A percentile compares a stretch with the other conserved stretches of the same genome.
Conservation (phyloP, 2,329 filamentous ascomycete genomes). For the Teratosphaeriaceae sp. region DNA sequence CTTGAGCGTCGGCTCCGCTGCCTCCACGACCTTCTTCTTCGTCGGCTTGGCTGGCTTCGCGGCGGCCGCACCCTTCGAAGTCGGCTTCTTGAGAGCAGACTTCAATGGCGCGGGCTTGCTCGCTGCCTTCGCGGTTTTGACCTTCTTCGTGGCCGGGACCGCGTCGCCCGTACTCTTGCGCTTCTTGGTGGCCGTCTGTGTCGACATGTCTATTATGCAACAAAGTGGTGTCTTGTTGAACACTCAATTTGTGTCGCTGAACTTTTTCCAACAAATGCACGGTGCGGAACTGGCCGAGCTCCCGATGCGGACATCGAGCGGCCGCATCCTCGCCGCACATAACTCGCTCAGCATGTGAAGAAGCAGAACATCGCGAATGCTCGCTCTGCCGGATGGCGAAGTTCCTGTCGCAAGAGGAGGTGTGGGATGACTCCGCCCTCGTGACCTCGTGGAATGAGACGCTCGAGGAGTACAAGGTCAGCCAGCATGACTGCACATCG, state of each 20-base stretch:
- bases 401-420: constrained; percentile 55
- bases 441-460: constrained; percentile 80
- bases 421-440: constrained; percentile 81
- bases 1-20: constrained; percentile 12
- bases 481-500: constrained; percentile 9
- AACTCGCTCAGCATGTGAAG: too few species aligned
- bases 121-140: constrained; percentile 25
- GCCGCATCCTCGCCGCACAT: too few species aligned
- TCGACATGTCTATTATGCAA: constrained; percentile 19
- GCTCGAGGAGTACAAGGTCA: constrained; percentile 76
- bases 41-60: constrained; percentile 6
- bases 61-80: constrained; percentile 5
- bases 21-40: constrained; percentile 9
- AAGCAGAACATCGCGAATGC: too few species aligned
- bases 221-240: not conserved
- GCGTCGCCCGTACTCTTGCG: constrained; percentile 30
- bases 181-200: constrained; percentile 27
- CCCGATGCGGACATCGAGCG: not conserved
- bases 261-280: not conserved
- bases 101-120: constrained; percentile 25
- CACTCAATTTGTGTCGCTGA: not conserved
- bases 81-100: constrained; percentile 26
- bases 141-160: constrained; percentile 26
- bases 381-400: too few species aligned
- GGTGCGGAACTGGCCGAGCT: not conserved